These are phyloP conservation scores for Mycena citricolor DNA, from an alignment of 1,284 basidiomycete species.

Conservation along the genomic window DNA sequence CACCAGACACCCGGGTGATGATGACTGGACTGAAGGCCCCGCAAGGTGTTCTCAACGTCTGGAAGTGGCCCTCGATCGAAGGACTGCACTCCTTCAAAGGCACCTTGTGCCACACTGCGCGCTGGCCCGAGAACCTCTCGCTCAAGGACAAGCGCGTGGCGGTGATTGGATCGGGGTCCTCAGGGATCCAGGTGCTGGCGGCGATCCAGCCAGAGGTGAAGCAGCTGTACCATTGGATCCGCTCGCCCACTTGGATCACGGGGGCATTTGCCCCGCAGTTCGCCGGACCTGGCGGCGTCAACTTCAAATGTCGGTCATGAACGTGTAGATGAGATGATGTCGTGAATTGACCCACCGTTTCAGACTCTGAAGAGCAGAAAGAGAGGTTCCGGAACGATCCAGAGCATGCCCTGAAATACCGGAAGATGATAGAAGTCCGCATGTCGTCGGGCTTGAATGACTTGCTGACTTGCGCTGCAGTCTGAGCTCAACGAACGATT, in stretches of 20 bases:
- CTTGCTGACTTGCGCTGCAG: conserved; percentile 7
- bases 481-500: conserved; percentile 27
- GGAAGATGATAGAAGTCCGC: conserved; percentile 29
- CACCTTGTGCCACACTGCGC: conserved; percentile 54
- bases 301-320: conserved; percentile 18
- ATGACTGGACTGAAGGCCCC: neutral
- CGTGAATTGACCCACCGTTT: neutral
- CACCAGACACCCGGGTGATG: neutral
- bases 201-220: conserved; percentile 55
- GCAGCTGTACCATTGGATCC: conserved; percentile 56
- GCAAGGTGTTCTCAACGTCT: conserved; percentile 39
- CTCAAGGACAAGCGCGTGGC: conserved; percentile 56
- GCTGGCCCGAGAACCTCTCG: conserved; percentile 44
- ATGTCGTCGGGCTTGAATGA: neutral
- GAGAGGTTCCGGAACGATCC: conserved; percentile 23
- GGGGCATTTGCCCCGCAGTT: conserved; percentile 44
- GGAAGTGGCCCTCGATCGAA: conserved; percentile 60
- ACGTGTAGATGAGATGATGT: neutral
- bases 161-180: conserved; percentile 65
- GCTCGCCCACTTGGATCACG: conserved; percentile 63
- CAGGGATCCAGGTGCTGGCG: conserved; percentile 61
- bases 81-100: conserved; percentile 55
- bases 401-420: conserved; percentile 24
- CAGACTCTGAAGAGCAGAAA: conserved; percentile 27
- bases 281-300: conserved; percentile 34